Percentiles rank a stretch among this genome's conserved stretches.
Conservation (phyloP, 23 red algal species). For the Gracilaria domingensis region DNA sequence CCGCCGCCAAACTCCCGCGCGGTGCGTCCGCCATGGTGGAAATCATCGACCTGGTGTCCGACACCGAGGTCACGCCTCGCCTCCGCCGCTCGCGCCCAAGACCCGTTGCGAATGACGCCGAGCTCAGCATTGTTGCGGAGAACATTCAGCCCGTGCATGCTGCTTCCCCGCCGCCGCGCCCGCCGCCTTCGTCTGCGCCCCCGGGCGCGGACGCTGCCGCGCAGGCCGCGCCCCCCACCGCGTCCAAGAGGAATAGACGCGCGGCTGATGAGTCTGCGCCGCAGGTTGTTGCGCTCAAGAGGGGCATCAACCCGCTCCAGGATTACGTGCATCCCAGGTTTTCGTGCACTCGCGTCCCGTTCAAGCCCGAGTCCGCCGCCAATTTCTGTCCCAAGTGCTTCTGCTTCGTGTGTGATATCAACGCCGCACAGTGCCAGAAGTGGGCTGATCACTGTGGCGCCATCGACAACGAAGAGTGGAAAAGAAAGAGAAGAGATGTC, state of each 20-base stretch:
- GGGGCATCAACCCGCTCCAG: constrained; percentile 43
- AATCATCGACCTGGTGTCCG: constrained; percentile 24
- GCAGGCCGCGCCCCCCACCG: too few species aligned
- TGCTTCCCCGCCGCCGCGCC: neutral
- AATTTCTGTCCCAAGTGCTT: constrained; percentile 48
- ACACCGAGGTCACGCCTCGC: neutral
- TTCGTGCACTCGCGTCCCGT: constrained; percentile 30
- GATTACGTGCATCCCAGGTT: constrained; percentile 59
- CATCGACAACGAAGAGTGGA: constrained; percentile 29
- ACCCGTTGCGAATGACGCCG: neutral
- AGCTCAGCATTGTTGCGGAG: neutral
- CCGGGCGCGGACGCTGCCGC: neutral
- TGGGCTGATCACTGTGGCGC: constrained; percentile 46
- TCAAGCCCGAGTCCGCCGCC: constrained; percentile 6
- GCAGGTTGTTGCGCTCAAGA: constrained; percentile 28
- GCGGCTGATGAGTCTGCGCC: neutral
- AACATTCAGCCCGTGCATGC: neutral
- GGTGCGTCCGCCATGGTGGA: neutral
- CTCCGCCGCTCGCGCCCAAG: neutral
- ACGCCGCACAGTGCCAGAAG: constrained; percentile 24
- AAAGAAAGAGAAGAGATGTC: neutral
- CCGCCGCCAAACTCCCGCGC: neutral
- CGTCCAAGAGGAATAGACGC: neutral
- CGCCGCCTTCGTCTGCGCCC: neutral
- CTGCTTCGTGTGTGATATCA: constrained; percentile 64